phyloP scores from a whole-genome alignment of 2,329 filamentous ascomycete genomes.

The Ophiostoma novo-ulmi region DNA sequence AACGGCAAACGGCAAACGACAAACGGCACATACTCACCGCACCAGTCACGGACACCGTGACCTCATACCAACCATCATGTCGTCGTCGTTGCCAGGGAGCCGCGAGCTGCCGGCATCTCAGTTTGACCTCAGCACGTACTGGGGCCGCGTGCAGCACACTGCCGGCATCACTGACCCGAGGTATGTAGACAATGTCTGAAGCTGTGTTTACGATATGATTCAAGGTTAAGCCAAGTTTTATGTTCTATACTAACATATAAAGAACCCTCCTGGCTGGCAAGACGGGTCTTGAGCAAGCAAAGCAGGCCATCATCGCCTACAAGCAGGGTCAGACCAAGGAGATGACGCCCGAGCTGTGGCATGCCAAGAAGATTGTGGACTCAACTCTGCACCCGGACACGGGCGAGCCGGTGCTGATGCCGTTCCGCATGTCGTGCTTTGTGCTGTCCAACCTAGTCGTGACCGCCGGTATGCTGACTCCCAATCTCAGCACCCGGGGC shows the following conservation, averaged over 20 bases:
- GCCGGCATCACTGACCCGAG: slow-evolving; percentile 89
- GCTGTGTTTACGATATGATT: neutral
- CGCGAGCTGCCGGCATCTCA: slow-evolving; percentile 87
- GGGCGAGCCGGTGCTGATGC: slow-evolving; percentile 82
- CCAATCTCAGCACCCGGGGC: slow-evolving; percentile 59
- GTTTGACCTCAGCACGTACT: slow-evolving; percentile 89
- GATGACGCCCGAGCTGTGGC: slow-evolving; percentile 91
- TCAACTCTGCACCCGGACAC: slow-evolving; percentile 96
- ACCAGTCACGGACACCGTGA: neutral
- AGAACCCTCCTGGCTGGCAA: slow-evolving; percentile 82
- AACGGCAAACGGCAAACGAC: neutral
- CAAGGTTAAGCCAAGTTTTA: too few relatives aligned
- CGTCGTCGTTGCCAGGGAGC: slow-evolving; percentile 58
- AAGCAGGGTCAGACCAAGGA: slow-evolving; percentile 72
- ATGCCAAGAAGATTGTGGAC: slow-evolving; percentile 94
- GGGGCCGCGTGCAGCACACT: slow-evolving; percentile 87
- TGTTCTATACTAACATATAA: neutral
- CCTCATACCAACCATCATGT: slow-evolving; percentile 44
- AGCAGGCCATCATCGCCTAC: slow-evolving; percentile 73
- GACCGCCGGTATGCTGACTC: slow-evolving; percentile 64
- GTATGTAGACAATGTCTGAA: slow-evolving; percentile 51
- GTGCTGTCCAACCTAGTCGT: slow-evolving; percentile 90
- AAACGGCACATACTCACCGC: neutral
- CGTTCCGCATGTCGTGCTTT: slow-evolving; percentile 96
- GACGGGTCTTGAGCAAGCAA: slow-evolving; percentile 77